phyloP scores from a whole-genome alignment of 345 rosid genomes.

The Brassica rapa region DNA sequence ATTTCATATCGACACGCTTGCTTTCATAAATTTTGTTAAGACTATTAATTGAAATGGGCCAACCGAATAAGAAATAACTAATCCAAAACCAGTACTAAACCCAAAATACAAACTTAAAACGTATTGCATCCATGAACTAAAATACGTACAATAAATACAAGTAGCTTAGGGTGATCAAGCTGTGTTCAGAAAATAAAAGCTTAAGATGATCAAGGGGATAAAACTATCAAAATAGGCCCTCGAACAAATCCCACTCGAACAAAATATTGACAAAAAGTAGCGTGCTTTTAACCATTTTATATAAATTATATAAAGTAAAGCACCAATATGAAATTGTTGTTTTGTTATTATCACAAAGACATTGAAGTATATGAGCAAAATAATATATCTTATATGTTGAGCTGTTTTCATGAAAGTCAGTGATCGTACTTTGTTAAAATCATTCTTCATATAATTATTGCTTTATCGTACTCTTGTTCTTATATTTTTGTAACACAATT shows the following conservation, averaged over 20 bases:
- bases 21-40: not conserved
- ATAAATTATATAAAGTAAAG: not conserved
- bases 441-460: not conserved
- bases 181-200: too few relatives aligned
- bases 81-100: not conserved
- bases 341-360: not conserved
- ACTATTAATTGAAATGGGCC: not conserved
- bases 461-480: not conserved
- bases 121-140: not conserved
- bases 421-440: not conserved
- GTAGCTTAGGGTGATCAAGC: not conserved
- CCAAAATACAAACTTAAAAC: not conserved
- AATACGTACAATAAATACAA: not conserved
- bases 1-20: not conserved
- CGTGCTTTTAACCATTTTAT: not conserved
- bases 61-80: not conserved
- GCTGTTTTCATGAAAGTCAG: not conserved
- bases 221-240: not conserved
- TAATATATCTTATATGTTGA: not conserved
- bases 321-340: not conserved
- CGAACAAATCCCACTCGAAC: not conserved
- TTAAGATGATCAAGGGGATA: not conserved
- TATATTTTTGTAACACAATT: not conserved
- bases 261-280: not conserved
- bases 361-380: not conserved